A percentile compares a stretch with the other conserved stretches of the same genome.
phyloP scores from a whole-genome alignment of 2,329 filamentous ascomycete genomes.

The Fusarium marasasianum region DNA sequence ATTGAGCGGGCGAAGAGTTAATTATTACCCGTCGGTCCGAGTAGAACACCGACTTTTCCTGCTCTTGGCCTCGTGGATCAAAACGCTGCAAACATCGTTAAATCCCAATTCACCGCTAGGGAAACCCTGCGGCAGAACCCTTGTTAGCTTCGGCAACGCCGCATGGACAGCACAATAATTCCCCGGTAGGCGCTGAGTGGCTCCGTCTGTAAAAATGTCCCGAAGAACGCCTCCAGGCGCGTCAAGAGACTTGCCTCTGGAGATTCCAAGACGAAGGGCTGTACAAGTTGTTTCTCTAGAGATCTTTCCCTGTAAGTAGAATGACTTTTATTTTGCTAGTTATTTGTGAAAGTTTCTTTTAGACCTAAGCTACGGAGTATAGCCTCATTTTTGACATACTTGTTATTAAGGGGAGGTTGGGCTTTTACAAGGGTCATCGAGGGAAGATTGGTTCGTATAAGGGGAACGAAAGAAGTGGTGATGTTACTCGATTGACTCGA shows the following conservation, averaged over 20 bases:
- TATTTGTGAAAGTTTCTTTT: constrained; percentile 15
- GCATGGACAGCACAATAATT: not conserved
- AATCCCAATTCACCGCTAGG: constrained; percentile 20
- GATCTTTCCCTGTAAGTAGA: constrained; percentile 3
- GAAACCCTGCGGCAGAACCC: constrained; percentile 2
- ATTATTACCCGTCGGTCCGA: constrained; percentile 16
- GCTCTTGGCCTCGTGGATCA: constrained; percentile 11
- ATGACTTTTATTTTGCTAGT: constrained; percentile 18
- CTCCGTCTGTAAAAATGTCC: constrained; percentile 21
- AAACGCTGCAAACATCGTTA: not conserved
- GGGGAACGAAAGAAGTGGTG: no score
- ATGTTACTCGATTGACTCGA: not conserved
- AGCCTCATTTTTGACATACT: not conserved
- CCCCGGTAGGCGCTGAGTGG: constrained; percentile 17
- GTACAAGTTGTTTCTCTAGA: no score
- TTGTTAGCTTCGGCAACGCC: not conserved
- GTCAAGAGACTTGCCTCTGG: constrained; percentile 24
- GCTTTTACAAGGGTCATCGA: not conserved
- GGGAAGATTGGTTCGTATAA: not conserved
- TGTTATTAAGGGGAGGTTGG: not conserved
- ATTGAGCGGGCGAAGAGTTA: not conserved
- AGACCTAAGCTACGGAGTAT: not conserved
- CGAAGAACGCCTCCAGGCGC: constrained; percentile 20
- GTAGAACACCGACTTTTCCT: constrained; percentile 24
- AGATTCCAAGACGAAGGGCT: no score